Conservation (phyloP, 2,329 filamentous ascomycete genomes). For the Aureobasidium pullulans region DNA sequence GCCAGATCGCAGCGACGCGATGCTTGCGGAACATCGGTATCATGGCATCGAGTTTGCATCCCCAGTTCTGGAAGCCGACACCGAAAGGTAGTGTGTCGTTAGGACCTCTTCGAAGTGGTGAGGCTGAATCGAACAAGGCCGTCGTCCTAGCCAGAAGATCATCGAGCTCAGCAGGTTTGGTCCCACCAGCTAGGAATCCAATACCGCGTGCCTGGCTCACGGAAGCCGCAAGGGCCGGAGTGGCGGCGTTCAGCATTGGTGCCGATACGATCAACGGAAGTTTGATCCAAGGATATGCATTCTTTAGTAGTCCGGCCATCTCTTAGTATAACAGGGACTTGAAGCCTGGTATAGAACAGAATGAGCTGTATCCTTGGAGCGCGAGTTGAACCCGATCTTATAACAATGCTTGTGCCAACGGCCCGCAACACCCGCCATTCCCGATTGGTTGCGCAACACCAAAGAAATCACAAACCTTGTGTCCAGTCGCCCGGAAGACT, state of each 20-base stretch:
- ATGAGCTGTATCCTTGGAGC: too few species aligned
- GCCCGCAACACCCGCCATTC: neutral
- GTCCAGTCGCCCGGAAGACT: neutral
- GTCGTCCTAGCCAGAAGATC: neutral
- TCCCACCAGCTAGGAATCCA: neutral
- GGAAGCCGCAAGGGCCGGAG: neutral
- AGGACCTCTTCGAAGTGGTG: neutral
- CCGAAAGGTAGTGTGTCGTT: neutral
- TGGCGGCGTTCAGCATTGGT: neutral
- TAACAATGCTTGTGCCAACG: neutral
- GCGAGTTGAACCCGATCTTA: neutral
- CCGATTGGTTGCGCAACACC: neutral
- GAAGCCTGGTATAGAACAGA: too few species aligned
- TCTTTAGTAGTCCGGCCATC: neutral
- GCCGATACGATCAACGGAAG: neutral
- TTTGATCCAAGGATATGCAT: neutral
- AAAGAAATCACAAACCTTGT: neutral
- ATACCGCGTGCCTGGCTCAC: neutral
- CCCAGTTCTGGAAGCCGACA: neutral
- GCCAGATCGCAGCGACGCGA: slow-evolving; percentile 41
- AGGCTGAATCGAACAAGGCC: neutral
- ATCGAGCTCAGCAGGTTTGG: neutral
- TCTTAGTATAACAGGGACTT: too few species aligned
- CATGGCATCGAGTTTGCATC: neutral
- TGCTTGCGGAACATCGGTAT: neutral